Conservation (phyloP, 768 basidiomycete species). For the Multifurca ochricompacta region DNA sequence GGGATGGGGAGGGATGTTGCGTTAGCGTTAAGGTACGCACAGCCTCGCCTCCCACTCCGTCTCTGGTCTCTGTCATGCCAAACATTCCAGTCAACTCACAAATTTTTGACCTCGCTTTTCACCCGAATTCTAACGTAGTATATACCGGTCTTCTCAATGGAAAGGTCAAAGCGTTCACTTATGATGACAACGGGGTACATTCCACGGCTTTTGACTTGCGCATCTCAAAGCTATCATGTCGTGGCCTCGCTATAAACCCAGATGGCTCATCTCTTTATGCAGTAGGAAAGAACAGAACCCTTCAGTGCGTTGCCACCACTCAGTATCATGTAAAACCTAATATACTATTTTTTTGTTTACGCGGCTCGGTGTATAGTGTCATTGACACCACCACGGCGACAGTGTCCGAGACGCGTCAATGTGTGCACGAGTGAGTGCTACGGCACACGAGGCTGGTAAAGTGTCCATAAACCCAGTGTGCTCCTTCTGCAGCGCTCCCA, state of each 20-base stretch:
- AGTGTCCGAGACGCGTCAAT: constrained; percentile 38
- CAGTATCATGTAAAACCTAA: neutral
- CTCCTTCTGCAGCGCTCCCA: constrained; percentile 48
- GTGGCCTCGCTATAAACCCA: constrained; percentile 58
- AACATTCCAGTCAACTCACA: constrained; percentile 68
- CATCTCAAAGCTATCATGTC: constrained; percentile 79
- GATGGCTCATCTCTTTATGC: constrained; percentile 67
- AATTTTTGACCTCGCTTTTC: constrained; percentile 86
- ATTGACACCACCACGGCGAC: constrained; percentile 59
- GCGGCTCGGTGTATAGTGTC: constrained; percentile 35
- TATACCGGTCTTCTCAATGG: constrained; percentile 79
- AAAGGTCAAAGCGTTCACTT: constrained; percentile 71
- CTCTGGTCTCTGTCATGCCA: constrained; percentile 32
- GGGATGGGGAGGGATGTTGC: neutral
- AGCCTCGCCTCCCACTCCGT: neutral
- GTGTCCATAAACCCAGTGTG: constrained; percentile 17
- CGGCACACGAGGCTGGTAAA: neutral
- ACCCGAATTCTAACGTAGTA: constrained; percentile 63
- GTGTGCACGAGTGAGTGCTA: constrained; percentile 60
- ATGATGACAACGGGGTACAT: constrained; percentile 61
- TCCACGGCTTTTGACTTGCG: constrained; percentile 50
- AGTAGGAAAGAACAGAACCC: constrained; percentile 71
- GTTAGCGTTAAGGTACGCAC: no score
- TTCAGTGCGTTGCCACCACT: constrained; percentile 52
- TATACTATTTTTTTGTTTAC: constrained; percentile 1